These are phyloP conservation scores for Microdochium bolleyi DNA, from an alignment of 2,329 filamentous ascomycete genomes.

Conservation along the genomic window DNA sequence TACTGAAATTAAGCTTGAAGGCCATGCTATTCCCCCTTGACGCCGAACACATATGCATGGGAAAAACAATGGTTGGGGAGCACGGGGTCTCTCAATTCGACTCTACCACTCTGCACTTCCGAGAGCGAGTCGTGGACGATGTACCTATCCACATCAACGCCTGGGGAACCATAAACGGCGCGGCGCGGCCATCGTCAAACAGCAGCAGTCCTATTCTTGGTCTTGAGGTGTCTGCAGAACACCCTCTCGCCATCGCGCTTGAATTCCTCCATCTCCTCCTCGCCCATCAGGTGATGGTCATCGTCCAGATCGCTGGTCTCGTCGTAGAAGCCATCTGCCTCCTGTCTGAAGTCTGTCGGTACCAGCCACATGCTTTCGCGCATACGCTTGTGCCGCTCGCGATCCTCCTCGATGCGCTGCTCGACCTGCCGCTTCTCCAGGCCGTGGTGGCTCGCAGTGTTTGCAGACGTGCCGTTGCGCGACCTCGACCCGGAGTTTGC, in stretches of 20 bases:
- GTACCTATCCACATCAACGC: no score
- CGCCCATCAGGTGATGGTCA: conserved; percentile 71
- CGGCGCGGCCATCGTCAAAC: background rate
- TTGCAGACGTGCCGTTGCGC: conserved; percentile 17
- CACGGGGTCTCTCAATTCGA: no score
- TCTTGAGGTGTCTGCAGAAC: conserved; percentile 8
- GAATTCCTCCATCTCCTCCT: conserved; percentile 59
- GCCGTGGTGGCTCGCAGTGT: conserved; percentile 16
- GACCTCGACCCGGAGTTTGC: conserved; percentile 20
- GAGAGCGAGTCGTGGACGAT: no score
- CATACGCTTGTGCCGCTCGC: conserved; percentile 86
- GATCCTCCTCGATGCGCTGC: conserved; percentile 93
- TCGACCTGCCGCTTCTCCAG: conserved; percentile 86
- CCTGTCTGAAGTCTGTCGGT: conserved; percentile 53
- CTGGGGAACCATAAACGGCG: background rate
- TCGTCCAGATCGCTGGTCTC: conserved; percentile 81
- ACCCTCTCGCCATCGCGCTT: conserved; percentile 5
- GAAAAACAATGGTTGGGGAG: no score
- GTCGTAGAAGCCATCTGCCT: conserved; percentile 78
- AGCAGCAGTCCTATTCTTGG: conserved; percentile 4
- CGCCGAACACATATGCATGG: no score
- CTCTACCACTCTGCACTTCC: no score
- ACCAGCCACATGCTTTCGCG: conserved; percentile 93
- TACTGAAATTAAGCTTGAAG: no score
- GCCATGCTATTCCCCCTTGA: no score